Conservation (phyloP, 2,329 filamentous ascomycete species). For the Fusarium humuli region DNA sequence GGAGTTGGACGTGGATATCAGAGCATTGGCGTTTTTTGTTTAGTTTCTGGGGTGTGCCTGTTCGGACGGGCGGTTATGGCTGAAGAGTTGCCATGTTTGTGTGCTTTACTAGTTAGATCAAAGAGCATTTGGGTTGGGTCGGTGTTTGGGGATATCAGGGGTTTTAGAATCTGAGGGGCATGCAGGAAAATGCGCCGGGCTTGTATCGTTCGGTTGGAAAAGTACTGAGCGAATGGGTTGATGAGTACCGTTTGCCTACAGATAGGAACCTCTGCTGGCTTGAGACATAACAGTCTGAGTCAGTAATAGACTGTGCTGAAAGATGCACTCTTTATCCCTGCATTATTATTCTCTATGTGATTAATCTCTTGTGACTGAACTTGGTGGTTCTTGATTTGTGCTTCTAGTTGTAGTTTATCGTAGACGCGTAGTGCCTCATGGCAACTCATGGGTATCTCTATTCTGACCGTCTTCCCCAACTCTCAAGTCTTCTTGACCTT, state of each 20-base stretch:
- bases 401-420: not conserved
- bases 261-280: conserved; percentile 43
- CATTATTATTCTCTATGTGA: not conserved
- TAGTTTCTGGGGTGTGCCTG: conserved; percentile 7
- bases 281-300: conserved; percentile 46
- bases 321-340: conserved; percentile 44
- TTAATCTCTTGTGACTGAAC: not conserved
- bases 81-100: conserved; percentile 14
- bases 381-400: not conserved
- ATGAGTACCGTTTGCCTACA: conserved; percentile 45
- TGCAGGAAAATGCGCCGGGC: conserved; percentile 32
- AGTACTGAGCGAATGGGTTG: conserved; percentile 45
- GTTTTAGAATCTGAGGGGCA: conserved; percentile 38
- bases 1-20: conserved; percentile 23
- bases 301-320: conserved; percentile 46
- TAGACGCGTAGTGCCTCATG: conserved; percentile 27
- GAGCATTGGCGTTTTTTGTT: conserved; percentile 41
- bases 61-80: conserved; percentile 16
- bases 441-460: conserved; percentile 42
- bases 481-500: conserved; percentile 56
- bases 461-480: not conserved
- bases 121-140: conserved; percentile 2
- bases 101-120: conserved; percentile 9
- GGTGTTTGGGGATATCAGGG: conserved; percentile 23
- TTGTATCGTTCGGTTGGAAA: conserved; percentile 46